Percentiles rank a stretch among this genome's conserved stretches.
These are phyloP conservation scores for Globisporangium nodosum DNA, from an alignment of 352 stramenopile species.

Conservation along the genomic window DNA sequence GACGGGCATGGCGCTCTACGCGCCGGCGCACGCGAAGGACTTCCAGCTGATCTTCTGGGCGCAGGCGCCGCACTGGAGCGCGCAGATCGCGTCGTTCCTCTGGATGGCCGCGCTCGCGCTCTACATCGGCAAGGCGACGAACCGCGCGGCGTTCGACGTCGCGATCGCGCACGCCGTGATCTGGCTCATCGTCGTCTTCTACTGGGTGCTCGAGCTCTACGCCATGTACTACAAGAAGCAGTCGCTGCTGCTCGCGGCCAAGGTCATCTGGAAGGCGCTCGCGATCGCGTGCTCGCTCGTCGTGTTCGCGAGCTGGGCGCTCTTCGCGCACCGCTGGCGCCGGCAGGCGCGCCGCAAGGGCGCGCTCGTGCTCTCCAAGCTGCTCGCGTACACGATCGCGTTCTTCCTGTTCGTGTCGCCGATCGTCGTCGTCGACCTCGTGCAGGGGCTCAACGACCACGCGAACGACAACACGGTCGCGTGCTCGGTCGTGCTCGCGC, in stretches of 20 bases:
- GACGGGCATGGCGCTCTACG: slow-evolving; percentile 47
- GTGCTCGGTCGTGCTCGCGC: slow-evolving; percentile 47
- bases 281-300: slow-evolving; percentile 50
- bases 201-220: slow-evolving; percentile 71
- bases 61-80: slow-evolving; percentile 63
- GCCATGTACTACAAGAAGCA: slow-evolving; percentile 48
- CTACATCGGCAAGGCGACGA: slow-evolving; percentile 64
- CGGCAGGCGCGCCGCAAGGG: slow-evolving; percentile 33
- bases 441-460: slow-evolving; percentile 34
- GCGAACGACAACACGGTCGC: slow-evolving; percentile 26
- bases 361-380: slow-evolving; percentile 68
- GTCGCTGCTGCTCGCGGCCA: slow-evolving; percentile 37
- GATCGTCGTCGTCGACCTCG: slow-evolving; percentile 61
- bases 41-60: slow-evolving; percentile 75
- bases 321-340: slow-evolving; percentile 51
- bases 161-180: slow-evolving; percentile 71
- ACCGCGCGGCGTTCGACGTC: slow-evolving; percentile 60
- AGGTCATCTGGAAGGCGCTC: slow-evolving; percentile 73
- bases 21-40: slow-evolving; percentile 13
- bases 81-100: slow-evolving; percentile 74
- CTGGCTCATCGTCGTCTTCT: slow-evolving; percentile 74
- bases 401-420: slow-evolving; percentile 74
- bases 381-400: slow-evolving; percentile 70
- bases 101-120: slow-evolving; percentile 70
- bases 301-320: slow-evolving; percentile 49